These are phyloP conservation scores for Carex arenaria DNA, from an alignment of 202 grass and related monocot species.

Conservation along the genomic window DNA sequence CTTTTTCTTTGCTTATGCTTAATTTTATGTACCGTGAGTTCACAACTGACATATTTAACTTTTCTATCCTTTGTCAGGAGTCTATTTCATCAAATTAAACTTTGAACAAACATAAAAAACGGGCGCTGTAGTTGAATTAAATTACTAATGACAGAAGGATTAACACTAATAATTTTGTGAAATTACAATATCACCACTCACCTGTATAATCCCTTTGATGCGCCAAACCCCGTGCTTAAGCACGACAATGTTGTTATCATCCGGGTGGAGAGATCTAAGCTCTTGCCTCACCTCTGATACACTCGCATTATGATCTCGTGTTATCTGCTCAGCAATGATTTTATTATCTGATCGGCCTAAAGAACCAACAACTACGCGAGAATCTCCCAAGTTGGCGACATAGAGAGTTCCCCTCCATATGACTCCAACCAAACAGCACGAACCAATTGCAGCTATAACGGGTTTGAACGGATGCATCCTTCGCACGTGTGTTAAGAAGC, in stretches of 20 bases:
- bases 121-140: neutral
- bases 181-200: conserved; percentile 13
- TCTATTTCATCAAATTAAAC: neutral
- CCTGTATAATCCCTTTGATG: conserved; percentile 99
- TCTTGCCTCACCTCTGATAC: conserved; percentile 87
- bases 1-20: neutral
- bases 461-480: conserved; percentile 84
- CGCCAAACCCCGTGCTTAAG: conserved; percentile 98
- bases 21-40: neutral
- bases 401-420: conserved; percentile 84
- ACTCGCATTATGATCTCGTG: conserved; percentile 91
- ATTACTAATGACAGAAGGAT: neutral
- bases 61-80: neutral
- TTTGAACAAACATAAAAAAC: neutral
- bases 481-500: conserved; percentile 76
- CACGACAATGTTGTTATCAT: conserved; percentile 90
- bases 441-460: conserved; percentile 76
- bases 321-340: conserved; percentile 80
- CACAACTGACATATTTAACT: neutral
- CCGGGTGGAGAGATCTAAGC: conserved; percentile 78
- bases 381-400: conserved; percentile 91
- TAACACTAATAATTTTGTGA: neutral
- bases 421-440: conserved; percentile 85
- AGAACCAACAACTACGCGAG: conserved; percentile 69
- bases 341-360: conserved; percentile 42